Conservation (phyloP, 2,329 filamentous ascomycete species). For the Zymoseptoria pseudotritici region DNA sequence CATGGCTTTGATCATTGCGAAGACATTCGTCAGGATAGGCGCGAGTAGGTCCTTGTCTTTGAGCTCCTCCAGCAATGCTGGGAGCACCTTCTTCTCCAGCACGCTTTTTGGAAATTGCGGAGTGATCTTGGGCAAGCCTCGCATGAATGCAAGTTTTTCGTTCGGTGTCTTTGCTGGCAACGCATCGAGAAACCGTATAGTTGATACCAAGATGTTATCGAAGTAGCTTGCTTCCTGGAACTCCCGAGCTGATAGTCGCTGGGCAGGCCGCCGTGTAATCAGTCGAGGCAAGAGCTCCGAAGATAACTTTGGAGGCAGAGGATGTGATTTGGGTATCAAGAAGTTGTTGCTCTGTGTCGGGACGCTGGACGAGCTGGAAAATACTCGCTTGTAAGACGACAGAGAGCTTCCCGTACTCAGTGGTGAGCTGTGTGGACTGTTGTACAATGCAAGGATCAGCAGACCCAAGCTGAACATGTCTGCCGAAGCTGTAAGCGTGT, state of each 20-base stretch:
- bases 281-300: conserved; percentile 72
- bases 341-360: conserved; percentile 80
- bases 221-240: conserved; percentile 96
- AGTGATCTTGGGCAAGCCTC: conserved; percentile 77
- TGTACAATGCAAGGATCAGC: conserved; percentile 82
- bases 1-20: conserved; percentile 76
- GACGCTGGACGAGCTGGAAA: conserved; percentile 68
- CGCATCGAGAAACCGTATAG: conserved; percentile 86
- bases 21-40: conserved; percentile 81
- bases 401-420: conserved; percentile 73
- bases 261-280: conserved; percentile 78
- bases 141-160: conserved; percentile 87
- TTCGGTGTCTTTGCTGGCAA: conserved; percentile 85
- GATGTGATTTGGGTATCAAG: conserved; percentile 57
- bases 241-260: conserved; percentile 77
- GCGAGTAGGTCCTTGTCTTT: conserved; percentile 86
- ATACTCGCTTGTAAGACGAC: conserved; percentile 77
- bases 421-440: conserved; percentile 85
- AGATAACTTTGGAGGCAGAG: conserved; percentile 71
- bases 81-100: conserved; percentile 88
- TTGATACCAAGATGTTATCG: conserved; percentile 92
- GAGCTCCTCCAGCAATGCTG: conserved; percentile 81
- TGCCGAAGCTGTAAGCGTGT: conserved; percentile 71
- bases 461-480: conserved; percentile 94
- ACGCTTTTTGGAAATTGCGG: conserved; percentile 90